These are phyloP conservation scores for Claviceps purpurea DNA, from an alignment of 2,329 filamentous ascomycete species.

Conservation along the genomic window DNA sequence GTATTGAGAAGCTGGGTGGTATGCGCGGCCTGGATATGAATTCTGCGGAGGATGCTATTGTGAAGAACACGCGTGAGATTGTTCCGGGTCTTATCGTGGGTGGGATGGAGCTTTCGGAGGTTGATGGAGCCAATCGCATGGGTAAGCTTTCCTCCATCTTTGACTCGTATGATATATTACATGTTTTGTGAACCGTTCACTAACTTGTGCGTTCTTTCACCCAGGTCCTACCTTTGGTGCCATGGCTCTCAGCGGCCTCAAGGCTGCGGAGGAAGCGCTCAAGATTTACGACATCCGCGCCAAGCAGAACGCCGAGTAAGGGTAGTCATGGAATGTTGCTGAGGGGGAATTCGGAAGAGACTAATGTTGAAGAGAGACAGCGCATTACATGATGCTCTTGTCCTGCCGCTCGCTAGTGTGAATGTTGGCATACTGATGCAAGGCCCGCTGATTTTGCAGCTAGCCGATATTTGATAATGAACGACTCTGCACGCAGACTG, in stretches of 20 bases:
- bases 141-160: slow-evolving; percentile 27
- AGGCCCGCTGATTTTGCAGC: neutral
- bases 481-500: no score
- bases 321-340: no score
- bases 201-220: neutral
- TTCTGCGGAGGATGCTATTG: slow-evolving; percentile 79
- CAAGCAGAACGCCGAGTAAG: slow-evolving; percentile 49
- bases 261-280: slow-evolving; percentile 79
- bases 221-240: slow-evolving; percentile 66
- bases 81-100: slow-evolving; percentile 83
- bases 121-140: slow-evolving; percentile 88
- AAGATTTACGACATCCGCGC: slow-evolving; percentile 65
- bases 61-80: slow-evolving; percentile 81
- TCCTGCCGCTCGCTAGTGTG: neutral
- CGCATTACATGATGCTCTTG: neutral
- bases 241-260: slow-evolving; percentile 78
- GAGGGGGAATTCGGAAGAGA: slow-evolving; percentile 13
- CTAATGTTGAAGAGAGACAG: neutral
- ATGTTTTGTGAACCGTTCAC: no score
- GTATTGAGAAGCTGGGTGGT: slow-evolving; percentile 69
- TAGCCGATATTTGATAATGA: no score
- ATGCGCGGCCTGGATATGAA: slow-evolving; percentile 95
- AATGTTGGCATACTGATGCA: neutral
- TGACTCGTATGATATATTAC: neutral
- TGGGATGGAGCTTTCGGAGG: slow-evolving; percentile 85